These are phyloP conservation scores for Digitaria exilis DNA, from an alignment of 202 grass and related monocot genomes.

Conservation along the genomic window DNA sequence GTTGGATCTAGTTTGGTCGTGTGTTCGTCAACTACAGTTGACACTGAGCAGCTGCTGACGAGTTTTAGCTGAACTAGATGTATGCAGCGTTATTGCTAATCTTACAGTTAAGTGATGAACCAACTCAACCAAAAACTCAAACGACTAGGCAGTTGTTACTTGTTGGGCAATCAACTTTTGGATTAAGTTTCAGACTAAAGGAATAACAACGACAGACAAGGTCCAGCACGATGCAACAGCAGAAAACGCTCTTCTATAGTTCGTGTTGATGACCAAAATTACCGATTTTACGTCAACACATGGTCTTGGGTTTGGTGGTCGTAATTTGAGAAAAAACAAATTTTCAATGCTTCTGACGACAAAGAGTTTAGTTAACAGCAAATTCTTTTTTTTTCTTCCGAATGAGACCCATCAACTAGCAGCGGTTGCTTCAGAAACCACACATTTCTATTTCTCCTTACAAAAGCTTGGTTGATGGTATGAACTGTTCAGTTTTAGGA, in stretches of 20 bases:
- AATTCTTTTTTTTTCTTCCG: background rate
- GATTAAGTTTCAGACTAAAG: background rate
- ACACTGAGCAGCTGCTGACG: background rate
- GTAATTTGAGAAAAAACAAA: background rate
- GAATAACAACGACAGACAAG: too few species aligned
- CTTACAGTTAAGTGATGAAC: background rate
- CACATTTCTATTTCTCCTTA: background rate
- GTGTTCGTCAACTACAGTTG: background rate
- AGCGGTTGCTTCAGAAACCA: conserved; percentile 22
- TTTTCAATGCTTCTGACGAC: background rate
- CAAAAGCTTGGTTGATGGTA: conserved; percentile 11
- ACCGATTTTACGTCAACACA: too few species aligned
- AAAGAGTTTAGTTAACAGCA: conserved; percentile 12
- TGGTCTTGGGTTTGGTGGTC: background rate
- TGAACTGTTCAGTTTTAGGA: conserved; percentile 18
- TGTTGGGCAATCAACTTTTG: background rate
- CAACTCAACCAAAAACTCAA: background rate
- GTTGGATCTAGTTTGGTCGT: background rate
- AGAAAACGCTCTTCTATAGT: background rate
- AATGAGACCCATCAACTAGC: conserved; percentile 13
- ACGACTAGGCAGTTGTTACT: background rate
- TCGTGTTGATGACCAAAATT: too few species aligned
- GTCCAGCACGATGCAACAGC: background rate
- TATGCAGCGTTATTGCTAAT: background rate
- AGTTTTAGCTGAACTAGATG: background rate